Evolutionary conservation across 2,329 filamentous ascomycete genomes (phyloP), one percentile per base, ranked within the genome.

Genomic region (Sporothrix variecibatus): DNA sequence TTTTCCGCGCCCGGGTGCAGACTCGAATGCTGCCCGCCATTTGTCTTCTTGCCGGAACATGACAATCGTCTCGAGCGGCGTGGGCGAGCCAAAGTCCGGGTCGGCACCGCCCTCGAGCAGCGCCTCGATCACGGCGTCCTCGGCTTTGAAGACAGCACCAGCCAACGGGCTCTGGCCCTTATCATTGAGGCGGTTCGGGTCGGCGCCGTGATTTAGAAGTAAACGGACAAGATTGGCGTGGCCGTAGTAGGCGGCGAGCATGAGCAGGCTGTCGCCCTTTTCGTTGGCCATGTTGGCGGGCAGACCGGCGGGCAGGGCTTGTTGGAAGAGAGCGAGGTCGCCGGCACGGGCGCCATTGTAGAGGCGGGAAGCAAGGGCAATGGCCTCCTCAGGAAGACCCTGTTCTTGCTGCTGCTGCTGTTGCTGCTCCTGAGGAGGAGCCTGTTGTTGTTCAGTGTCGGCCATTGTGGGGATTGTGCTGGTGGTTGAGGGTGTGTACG

Each of bases 121-220:
- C 0, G 79, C 84, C 85, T 88, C 87, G 11, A 93, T 86, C 2
- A 93, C 89, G 3, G 87, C 87, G 72, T 88, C 86, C 78, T 92
- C 90, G 12, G 88, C 89, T 81, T 94, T 94, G 81, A 94, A 94
- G 9, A 94, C 89, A 0, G 91, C 91, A 0, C 92, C 92, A 0
- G 91, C 91, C 3, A 94, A 83, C 0, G 90, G 89, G 76, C 90
- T 92, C 81, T 94, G 92, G 0, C 89, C 89, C 62, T 88, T 82
- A 75, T 91, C 91, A 76, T 94, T 94, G 38, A 93, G 79, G 1
- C 87, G 84, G 80, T 94, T 93, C 0, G 91, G 86, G 78, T 93
- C 90, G 1, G 90, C 91, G 1, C 90, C 90, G 74, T 89, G 85
- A 38, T 87, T 83, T 0, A 93, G 80, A 12, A 94, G 85, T 74